Evolutionary conservation across 2,329 filamentous ascomycete genomes (phyloP), one percentile per base, ranked within the genome.

Genomic region (Clonostachys byssicola): DNA sequence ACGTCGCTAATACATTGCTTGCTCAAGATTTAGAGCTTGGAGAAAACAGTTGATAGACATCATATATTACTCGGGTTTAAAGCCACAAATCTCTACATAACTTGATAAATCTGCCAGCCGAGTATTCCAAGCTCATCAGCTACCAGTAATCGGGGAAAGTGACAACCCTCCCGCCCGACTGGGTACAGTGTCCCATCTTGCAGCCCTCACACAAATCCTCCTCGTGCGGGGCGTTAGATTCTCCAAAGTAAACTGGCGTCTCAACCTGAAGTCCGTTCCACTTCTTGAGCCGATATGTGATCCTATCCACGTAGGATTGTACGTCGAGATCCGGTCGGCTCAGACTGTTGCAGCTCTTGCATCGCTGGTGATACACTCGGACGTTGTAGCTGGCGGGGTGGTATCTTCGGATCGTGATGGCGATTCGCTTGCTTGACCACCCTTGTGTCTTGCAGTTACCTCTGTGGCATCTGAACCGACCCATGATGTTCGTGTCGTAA

Each of bases 351-450:
- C 62, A 72, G 2, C 6, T 3, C 7, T 45, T 53, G 57, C 68
- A 72, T 2, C 57, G 59, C 47, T 71, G 68, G 39, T 65, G 56
- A 48, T 63, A 71, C 1, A 71, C 62, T 3, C 57, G 40, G 1
- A 58, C 67, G 44, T 70, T 67, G 53, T 72, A 72, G 5, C 53
- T 50, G 6, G 55, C 42, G 0, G 38, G 42, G 0, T 20, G 23
- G 40, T 66, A 71, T 35, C 54, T 47, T 9, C 62, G 57, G 16
- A 71, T 71, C 1, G 52, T 54, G 13, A 67, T 61, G 7, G 61
- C 51, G 14, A 72, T 61, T 33, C 38, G 52, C 48, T 53, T 61
- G 58, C 66, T 72, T 2, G 42, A 40, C 68, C 67, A 69, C 14
- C 49, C 50, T 0, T 30, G 20, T 0, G 41, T 47, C 10, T 16